A percentile compares a stretch with the other conserved stretches of the same genome.
phyloP scores from a whole-genome alignment of 2,329 filamentous ascomycete genomes.

The Arthroderma sp. region DNA sequence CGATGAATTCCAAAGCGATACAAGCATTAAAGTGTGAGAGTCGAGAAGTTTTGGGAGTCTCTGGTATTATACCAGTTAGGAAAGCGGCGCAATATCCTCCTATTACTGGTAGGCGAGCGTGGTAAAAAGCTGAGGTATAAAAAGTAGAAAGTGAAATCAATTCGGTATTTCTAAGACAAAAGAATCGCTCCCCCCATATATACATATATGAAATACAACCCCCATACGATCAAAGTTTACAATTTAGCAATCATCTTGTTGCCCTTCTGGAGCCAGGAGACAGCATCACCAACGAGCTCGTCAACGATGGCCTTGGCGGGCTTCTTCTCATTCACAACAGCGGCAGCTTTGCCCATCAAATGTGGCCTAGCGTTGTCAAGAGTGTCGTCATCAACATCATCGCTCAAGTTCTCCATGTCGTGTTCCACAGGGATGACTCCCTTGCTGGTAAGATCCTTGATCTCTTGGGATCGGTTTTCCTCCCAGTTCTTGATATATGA shows the following conservation, averaged over 20 bases:
- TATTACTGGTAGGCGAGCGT: no score
- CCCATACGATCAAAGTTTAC: constrained; percentile 31
- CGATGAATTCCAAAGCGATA: no score
- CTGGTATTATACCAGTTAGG: no score
- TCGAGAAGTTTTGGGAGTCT: no score
- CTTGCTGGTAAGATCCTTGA: constrained; percentile 80
- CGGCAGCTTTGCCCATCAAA: constrained; percentile 94
- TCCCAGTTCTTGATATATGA: constrained; percentile 94
- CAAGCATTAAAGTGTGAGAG: no score
- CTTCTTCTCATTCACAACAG: constrained; percentile 88
- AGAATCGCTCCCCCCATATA: no score
- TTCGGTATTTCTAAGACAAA: no score
- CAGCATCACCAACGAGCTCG: constrained; percentile 78
- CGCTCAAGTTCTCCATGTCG: constrained; percentile 72
- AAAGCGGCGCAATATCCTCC: no score
- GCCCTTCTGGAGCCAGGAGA: constrained; percentile 54
- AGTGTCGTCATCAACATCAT: constrained; percentile 64
- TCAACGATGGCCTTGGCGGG: constrained; percentile 82
- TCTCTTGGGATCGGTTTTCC: constrained; percentile 75
- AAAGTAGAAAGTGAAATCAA: no score
- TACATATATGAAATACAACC: background rate
- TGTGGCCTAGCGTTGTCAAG: constrained; percentile 85
- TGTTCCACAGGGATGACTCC: constrained; percentile 87
- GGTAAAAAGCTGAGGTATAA: no score
- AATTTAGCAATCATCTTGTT: constrained; percentile 57